Evolutionary conservation across 2,329 filamentous ascomycete genomes (phyloP), one percentile per base, ranked within the genome.

Genomic region (Diaporthe humulicola): DNA sequence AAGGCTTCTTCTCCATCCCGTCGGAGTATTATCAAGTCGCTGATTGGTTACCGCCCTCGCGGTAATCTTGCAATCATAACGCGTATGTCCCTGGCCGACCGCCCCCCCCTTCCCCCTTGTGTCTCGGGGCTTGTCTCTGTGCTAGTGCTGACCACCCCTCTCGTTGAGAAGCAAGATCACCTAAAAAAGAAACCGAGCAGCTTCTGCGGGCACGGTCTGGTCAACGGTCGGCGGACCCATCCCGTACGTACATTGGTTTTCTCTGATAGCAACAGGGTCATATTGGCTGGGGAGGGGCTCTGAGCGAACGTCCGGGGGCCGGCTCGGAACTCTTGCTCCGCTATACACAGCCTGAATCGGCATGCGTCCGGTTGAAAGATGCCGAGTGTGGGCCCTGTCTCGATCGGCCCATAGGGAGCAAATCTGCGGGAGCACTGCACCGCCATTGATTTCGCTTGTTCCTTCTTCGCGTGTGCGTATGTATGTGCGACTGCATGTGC

Each of bases 21-120:
- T 54, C 70, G 58, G 70, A 30, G 25, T 10, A 52, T 54, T 40
- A 14, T 60, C 56, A 25, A 9, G 25, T 33, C 33, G 33, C 57
- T 52, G 70, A 64, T 72, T 72, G 70, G 70, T 54, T 72, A 72
- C 70, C 70, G 42, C 22, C 33, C 8, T 52, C 70, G 28, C 15
- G 70, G 70, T 30, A 52, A 54, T n/a, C 36, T 61, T 72, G 50
- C 22, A 50, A 52, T 42, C 57, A 54, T 25, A 38, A 42, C n/a
- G 56, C 56, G 19, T 40, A 15, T 52, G 70, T 54, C 56, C 45
- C 57, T 64, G 36, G 57, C n/a, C 48, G 30, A 25, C n/a, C 42
- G 33, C 22, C 45, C 14, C 19, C 12, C 28, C 15, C n/a, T 12
- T 9, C 8, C 58, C 38, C 38, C 25, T 30, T 45, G 19, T 64